Conservation (phyloP, 1,284 basidiomycete genomes). For the Rhodotorula glutinis region DNA sequence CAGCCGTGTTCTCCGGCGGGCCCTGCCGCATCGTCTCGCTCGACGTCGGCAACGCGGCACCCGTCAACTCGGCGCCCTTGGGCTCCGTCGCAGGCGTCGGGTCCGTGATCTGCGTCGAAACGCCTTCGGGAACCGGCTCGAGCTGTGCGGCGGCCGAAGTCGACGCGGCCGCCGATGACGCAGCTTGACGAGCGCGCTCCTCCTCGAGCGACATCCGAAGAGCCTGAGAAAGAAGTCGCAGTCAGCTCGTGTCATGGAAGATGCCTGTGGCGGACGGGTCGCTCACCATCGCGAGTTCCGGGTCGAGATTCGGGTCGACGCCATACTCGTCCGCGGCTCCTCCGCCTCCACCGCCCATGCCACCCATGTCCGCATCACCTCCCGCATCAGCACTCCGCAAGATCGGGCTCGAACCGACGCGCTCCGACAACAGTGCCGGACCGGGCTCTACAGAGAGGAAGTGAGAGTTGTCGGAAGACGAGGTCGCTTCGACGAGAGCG, state of each 20-base stretch:
- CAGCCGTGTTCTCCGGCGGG: conserved; percentile 14
- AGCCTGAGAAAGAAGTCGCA: conserved; percentile 58
- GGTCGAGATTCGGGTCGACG: conserved; percentile 90
- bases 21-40: conserved; percentile 27
- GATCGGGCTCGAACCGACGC: conserved; percentile 51
- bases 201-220: conserved; percentile 97
- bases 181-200: conserved; percentile 84
- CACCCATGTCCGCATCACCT: conserved; percentile 49
- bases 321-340: conserved; percentile 70
- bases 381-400: conserved; percentile 55
- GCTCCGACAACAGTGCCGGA: conserved; percentile 57
- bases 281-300: conserved; percentile 90
- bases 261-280: background rate
- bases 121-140: conserved; percentile 33
- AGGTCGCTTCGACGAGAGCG: conserved; percentile 72
- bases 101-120: conserved; percentile 36
- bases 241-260: background rate
- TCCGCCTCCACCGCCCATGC: conserved; percentile 35
- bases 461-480: conserved; percentile 77
- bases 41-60: conserved; percentile 29
- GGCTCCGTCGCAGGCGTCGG: conserved; percentile 38
- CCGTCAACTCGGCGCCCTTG: conserved; percentile 42
- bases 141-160: conserved; percentile 48
- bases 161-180: conserved; percentile 48
- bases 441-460: conserved; percentile 70